Conservation (phyloP, 2,329 filamentous ascomycete genomes). For the Endoconidiophora polonica region DNA sequence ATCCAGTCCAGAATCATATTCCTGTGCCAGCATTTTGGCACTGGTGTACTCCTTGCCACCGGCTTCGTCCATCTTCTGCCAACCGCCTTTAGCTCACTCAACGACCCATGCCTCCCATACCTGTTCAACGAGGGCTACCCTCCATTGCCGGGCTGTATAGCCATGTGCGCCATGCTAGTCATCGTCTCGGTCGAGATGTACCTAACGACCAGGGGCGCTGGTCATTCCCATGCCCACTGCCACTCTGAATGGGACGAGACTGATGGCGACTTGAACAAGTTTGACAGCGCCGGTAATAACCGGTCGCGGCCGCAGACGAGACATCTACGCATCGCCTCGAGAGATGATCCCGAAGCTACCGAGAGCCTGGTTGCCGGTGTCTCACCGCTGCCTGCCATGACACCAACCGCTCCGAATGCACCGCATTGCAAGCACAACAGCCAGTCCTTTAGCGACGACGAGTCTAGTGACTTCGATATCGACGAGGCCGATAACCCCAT, state of each 20-base stretch:
- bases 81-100: conserved; percentile 49
- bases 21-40: conserved; percentile 59
- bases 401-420: conserved; percentile 17
- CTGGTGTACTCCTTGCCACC: conserved; percentile 71
- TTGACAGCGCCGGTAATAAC: not conserved
- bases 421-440: not conserved
- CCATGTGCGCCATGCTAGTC: conserved; percentile 65
- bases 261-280: conserved; percentile 17
- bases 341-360: conserved; percentile 34
- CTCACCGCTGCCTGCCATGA: conserved; percentile 40
- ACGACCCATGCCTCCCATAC: conserved; percentile 54
- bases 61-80: conserved; percentile 66
- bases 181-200: conserved; percentile 82
- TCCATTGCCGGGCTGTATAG: conserved; percentile 64
- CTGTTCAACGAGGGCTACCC: conserved; percentile 69
- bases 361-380: conserved; percentile 41
- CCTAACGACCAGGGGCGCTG: conserved; percentile 54
- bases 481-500: conserved; percentile 35
- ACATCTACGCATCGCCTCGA: conserved; percentile 31
- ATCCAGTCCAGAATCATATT: conserved; percentile 43
- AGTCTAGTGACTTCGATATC: conserved; percentile 39
- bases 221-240: conserved; percentile 42
- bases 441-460: conserved; percentile 18
- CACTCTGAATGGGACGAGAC: conserved; percentile 32
- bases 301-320: conserved; percentile 15